Evolutionary conservation across 768 basidiomycete genomes (phyloP), one percentile per base, ranked within the genome.

Genomic region (Boletus rubropictus): DNA sequence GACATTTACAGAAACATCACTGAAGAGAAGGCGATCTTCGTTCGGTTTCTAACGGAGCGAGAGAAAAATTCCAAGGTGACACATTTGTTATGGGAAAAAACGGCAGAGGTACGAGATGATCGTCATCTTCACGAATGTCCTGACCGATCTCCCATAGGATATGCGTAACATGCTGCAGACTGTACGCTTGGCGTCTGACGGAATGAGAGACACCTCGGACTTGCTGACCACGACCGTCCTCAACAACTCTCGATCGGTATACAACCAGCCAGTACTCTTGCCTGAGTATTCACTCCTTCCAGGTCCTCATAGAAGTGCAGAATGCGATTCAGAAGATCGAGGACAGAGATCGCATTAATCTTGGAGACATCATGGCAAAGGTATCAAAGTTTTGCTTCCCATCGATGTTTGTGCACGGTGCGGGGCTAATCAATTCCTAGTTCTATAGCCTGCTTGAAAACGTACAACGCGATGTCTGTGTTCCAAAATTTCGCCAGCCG

Each of bases 1-100:
- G 77, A 82, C 39, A 72, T 85, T 18, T 88, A 87, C 67, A 71
- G 65, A 41, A 87, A 88, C 49, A 72, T 74, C 12, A 86, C 82
- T 0, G 42, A 75, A 14, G 82, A 86, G 48, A 80, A 82, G 51
- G 58, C 76, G 14, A 59, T 66, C 18, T 53, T 86, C 10, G 54
- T 86, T 15, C 71, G 69, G 14, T 64, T 72, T 50, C 49, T 86
- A 4, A 52, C 65, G 15, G 59, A 67, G 4, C 71, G 76, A 31
- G 81, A 83, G 60, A 67, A 70, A 35, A 48, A 33, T 1, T 53
- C 67, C 18, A 59, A 60, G 41, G 42, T 55, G 12, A 56, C 55
- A 25, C 56, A 68, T 24, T 55, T 60, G 9, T 45, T 55, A 25
- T 72, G 72, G 65, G 59, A 62, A 41, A 55, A 49, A 32, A 48